Conservation (phyloP, 2,329 filamentous ascomycete genomes). For the Colletotrichum sp. region DNA sequence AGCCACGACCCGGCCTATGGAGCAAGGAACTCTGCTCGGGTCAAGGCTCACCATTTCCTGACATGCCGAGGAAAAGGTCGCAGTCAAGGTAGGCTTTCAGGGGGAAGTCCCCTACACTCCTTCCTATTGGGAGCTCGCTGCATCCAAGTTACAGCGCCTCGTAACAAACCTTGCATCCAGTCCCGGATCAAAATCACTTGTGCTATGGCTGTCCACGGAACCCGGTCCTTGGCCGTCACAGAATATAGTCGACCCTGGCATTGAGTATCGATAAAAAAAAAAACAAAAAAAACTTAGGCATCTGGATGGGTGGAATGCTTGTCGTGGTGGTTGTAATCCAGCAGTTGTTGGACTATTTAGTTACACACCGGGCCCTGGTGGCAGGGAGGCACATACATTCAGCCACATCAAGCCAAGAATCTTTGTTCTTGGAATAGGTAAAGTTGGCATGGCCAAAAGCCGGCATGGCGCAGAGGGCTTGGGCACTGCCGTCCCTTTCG, state of each 20-base stretch:
- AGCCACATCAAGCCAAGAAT: background rate
- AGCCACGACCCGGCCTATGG: background rate
- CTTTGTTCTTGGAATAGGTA: background rate
- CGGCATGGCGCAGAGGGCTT: background rate
- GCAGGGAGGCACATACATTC: background rate
- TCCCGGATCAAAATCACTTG: background rate
- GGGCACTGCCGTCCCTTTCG: background rate
- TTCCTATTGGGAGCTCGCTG: background rate
- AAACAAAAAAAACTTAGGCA: no score
- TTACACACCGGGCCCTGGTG: background rate
- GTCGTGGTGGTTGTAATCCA: background rate
- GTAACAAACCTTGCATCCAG: background rate
- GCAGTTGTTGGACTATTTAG: background rate
- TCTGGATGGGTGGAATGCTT: background rate
- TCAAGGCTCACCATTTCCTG: background rate
- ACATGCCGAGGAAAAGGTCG: background rate
- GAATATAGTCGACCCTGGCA: background rate
- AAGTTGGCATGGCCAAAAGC: background rate
- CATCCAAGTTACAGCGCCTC: background rate
- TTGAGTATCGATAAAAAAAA: no score
- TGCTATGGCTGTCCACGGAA: background rate
- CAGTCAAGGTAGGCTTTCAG: background rate
- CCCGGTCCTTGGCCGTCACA: background rate
- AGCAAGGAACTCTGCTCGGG: background rate
- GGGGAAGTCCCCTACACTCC: background rate